Conservation (phyloP, 768 basidiomycete genomes). For the Leccinum subgranulosum region DNA sequence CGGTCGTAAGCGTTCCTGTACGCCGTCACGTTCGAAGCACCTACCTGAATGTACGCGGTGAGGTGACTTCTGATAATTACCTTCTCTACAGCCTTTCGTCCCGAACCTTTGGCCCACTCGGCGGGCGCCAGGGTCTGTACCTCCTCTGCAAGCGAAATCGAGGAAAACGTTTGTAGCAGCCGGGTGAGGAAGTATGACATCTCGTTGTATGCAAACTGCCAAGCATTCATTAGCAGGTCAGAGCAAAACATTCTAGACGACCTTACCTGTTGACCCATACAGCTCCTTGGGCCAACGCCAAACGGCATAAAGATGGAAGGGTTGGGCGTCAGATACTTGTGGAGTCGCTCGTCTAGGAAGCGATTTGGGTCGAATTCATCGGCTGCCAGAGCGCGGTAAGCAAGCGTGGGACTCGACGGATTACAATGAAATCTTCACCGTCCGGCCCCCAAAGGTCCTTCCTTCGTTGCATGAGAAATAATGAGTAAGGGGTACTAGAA, state of each 20-base stretch:
- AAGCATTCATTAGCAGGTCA: not conserved
- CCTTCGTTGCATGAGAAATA: constrained; percentile 58
- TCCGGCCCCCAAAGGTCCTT: constrained; percentile 68
- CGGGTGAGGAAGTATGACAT: constrained; percentile 60
- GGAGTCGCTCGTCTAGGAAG: constrained; percentile 59
- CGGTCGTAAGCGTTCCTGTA: not conserved
- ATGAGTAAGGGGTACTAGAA: constrained; percentile 42
- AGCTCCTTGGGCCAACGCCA: constrained; percentile 39
- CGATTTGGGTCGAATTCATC: constrained; percentile 62
- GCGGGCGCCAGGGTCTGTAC: constrained; percentile 46
- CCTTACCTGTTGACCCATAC: constrained; percentile 36
- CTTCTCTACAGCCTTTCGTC: constrained; percentile 44
- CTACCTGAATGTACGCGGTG: constrained; percentile 50
- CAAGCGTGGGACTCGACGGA: not conserved
- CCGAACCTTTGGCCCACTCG: constrained; percentile 37
- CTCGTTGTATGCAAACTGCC: constrained; percentile 64
- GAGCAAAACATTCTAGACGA: not conserved
- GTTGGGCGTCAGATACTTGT: constrained; percentile 53
- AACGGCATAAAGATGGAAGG: constrained; percentile 49
- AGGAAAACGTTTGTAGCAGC: constrained; percentile 53
- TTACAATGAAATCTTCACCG: constrained; percentile 33
- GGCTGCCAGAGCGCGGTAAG: constrained; percentile 34
- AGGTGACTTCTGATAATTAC: constrained; percentile 46
- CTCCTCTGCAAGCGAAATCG: constrained; percentile 42
- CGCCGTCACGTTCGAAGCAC: constrained; percentile 8